A percentile compares a stretch with the other conserved stretches of the same genome.
These are phyloP conservation scores for Saprolegnia parasitica DNA, from an alignment of 352 stramenopile species.

Conservation along the genomic window DNA sequence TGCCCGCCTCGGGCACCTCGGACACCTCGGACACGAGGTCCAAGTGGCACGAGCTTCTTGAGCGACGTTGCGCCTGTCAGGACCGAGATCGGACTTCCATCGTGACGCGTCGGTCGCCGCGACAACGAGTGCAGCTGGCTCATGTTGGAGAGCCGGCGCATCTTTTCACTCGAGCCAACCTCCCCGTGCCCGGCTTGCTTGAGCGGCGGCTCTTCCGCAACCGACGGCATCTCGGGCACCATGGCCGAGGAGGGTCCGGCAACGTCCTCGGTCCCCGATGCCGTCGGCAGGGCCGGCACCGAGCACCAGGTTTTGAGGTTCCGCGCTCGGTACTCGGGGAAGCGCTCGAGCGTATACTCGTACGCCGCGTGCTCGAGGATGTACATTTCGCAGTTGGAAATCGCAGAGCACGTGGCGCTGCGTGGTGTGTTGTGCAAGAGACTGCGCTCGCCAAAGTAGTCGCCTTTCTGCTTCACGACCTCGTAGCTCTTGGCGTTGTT, in stretches of 20 bases:
- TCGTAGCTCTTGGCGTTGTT: constrained; percentile 52
- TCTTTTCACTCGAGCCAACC: neutral
- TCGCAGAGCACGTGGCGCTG: constrained; percentile 60
- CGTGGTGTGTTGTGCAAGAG: constrained; percentile 71
- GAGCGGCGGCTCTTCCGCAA: neutral
- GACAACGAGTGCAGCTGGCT: constrained; percentile 13
- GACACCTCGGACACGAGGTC: neutral
- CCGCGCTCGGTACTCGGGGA: constrained; percentile 62
- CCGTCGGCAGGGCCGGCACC: neutral
- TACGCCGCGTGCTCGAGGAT: constrained; percentile 74
- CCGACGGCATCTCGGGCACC: neutral
- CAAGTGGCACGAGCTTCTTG: constrained; percentile 6
- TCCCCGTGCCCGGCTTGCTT: neutral
- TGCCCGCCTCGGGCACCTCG: neutral
- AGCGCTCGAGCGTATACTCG: constrained; percentile 59
- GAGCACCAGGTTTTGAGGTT: constrained; percentile 62
- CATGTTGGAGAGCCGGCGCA: constrained; percentile 2
- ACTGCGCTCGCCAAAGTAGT: constrained; percentile 73
- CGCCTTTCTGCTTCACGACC: constrained; percentile 64
- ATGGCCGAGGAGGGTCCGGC: neutral
- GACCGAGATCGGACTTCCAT: neutral
- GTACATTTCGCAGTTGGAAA: constrained; percentile 67
- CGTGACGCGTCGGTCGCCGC: neutral
- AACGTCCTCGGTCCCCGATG: too few relatives aligned
- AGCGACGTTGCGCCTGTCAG: neutral